Conservation (phyloP, 1,139 yeast species). For the Blastobotrys aristatus region DNA sequence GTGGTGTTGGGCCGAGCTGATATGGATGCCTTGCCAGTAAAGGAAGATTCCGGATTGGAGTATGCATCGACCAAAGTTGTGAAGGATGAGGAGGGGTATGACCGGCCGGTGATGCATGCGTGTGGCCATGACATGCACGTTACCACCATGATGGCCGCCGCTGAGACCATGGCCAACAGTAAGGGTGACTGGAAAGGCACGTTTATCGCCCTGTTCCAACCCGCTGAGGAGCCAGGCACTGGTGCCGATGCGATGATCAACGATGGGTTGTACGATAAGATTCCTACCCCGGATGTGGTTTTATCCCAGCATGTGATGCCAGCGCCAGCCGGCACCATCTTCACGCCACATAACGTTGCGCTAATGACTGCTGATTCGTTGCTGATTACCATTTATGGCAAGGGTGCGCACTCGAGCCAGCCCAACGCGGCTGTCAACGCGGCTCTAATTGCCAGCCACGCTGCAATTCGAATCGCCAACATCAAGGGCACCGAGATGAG, state of each 20-base stretch:
- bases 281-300: not conserved
- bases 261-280: slow-evolving; percentile 4
- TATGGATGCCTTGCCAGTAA: slow-evolving; percentile 6
- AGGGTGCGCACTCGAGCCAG: slow-evolving; percentile 1
- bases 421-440: not conserved
- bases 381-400: slow-evolving; percentile 1
- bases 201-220: not conserved
- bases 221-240: slow-evolving; percentile 1
- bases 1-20: slow-evolving; percentile 2
- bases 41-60: not conserved
- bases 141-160: slow-evolving; percentile 3
- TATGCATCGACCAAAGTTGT: not conserved
- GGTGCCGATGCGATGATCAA: slow-evolving; percentile 1
- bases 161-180: slow-evolving; percentile 1
- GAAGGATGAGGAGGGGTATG: not conserved
- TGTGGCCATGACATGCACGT: slow-evolving; percentile 5
- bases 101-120: slow-evolving; percentile 6
- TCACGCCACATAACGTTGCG: not conserved
- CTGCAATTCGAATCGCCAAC: not conserved
- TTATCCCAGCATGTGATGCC: slow-evolving; percentile 2
- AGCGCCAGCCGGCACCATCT: not conserved
- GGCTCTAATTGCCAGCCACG: not conserved
- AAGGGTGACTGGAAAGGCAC: slow-evolving; percentile 2
- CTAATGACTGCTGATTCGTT: not conserved
- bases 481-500: not conserved